Evolutionary conservation across 805 yeast species (phyloP).

Genomic region (Suhomyces vadensis): DNA sequence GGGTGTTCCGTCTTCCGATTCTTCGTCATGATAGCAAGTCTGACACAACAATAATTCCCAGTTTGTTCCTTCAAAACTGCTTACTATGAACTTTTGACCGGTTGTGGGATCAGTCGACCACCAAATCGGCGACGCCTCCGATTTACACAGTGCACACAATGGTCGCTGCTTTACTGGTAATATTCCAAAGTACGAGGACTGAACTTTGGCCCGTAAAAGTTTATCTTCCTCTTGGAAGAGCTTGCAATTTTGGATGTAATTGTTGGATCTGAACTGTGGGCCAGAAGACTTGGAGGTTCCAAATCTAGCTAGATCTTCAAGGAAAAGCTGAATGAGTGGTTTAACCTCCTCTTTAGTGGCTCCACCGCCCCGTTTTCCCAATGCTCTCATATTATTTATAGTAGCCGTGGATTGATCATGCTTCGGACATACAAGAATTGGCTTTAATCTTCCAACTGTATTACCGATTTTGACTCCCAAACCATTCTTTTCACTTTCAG

Average conservation of each 20-base stretch:
- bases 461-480: constrained; percentile 24
- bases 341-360: constrained; percentile 25
- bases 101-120: constrained; percentile 21
- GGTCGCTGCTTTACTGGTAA: background rate
- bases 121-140: constrained; percentile 39
- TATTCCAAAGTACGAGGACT: constrained; percentile 5
- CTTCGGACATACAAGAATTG: constrained; percentile 44
- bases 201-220: constrained; percentile 4
- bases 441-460: constrained; percentile 42
- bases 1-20: constrained; percentile 8
- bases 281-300: constrained; percentile 24
- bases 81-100: constrained; percentile 2
- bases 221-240: constrained; percentile 17
- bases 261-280: constrained; percentile 32
- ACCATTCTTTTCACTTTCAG: constrained; percentile 16
- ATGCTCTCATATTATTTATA: constrained; percentile 27
- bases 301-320: constrained; percentile 33
- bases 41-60: constrained; percentile 24
- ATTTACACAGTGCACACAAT: constrained; percentile 24
- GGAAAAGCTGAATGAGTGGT: constrained; percentile 43
- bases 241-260: constrained; percentile 26
- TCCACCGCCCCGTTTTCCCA: constrained; percentile 31
- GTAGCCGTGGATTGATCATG: constrained; percentile 29
- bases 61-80: constrained; percentile 4
- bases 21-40: constrained; percentile 29